A percentile compares a stretch with the other conserved stretches of the same genome.
Conservation (phyloP, 1,284 basidiomycete genomes). For the Austroboletus olivaceoglutinosus region DNA sequence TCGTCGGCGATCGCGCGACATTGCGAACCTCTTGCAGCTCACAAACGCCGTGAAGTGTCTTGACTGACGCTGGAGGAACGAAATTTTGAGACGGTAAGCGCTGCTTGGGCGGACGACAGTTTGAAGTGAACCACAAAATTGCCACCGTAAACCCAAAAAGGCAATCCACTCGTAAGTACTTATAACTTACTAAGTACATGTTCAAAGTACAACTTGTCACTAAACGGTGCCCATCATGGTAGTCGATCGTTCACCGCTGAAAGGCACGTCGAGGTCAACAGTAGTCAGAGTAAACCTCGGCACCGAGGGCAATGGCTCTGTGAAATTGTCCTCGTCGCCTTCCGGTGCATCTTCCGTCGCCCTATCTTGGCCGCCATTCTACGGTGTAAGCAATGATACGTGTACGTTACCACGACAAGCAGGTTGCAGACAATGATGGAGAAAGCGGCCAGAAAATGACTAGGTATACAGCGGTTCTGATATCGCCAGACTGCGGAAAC, state of each 20-base stretch:
- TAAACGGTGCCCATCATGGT: not conserved
- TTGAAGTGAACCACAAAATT: too few species aligned
- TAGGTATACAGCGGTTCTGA: not conserved
- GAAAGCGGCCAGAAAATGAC: conserved; percentile 1
- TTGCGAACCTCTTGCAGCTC: conserved; percentile 9
- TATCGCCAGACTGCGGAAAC: not conserved
- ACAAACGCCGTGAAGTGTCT: conserved; percentile 1
- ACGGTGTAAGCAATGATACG: conserved; percentile 3
- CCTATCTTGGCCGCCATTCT: too few species aligned
- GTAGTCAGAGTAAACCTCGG: not conserved
- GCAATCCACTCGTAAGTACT: too few species aligned
- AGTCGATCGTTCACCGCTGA: not conserved
- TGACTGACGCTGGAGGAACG: conserved; percentile 7
- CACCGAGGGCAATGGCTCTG: too few species aligned
- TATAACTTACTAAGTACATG: too few species aligned
- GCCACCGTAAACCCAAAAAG: too few species aligned
- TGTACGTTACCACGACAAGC: conserved; percentile 19
- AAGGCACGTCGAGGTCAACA: not conserved
- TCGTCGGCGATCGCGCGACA: conserved; percentile 16
- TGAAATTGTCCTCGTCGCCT: too few species aligned
- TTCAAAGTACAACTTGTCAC: too few species aligned
- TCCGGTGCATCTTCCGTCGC: too few species aligned
- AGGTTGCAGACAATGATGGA: conserved; percentile 19
- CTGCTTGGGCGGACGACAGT: too few species aligned
- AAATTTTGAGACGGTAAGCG: conserved; percentile 14